Base-by-base conservation (phyloP, 140 eudicot species). In the Ambrosia hybrid region DNA sequence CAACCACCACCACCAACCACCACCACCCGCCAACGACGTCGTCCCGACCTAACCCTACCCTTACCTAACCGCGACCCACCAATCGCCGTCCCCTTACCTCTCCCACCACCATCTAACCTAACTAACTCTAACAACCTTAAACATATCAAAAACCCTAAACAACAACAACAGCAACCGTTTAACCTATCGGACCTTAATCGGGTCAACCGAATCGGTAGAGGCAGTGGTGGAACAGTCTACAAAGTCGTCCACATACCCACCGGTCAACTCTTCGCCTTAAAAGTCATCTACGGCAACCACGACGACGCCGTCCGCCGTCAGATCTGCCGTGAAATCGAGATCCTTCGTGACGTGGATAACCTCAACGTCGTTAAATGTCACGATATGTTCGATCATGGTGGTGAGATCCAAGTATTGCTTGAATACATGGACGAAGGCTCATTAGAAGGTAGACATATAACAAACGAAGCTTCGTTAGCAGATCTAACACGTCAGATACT, bases 241-340 rank as follows among this genome's bases (percentile, higher is more conserved):
- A 90, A 92, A 69, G 98, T 89, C 61, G 49, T 84, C 67, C 96
- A 92, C 85, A 87, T 91, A 1, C 89, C 96, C 13, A 75, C 98
- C 15, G 82, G 82, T 1, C 78, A 68, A 12, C 26, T 74, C 34
- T 92, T 79, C 63, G 98, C 98, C 9, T 88, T 92, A 10, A 89
- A 89, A 52, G 98, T 92, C 0, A 89, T 92, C 30, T 84, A 89
- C 80, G 96, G 95, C 15, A 80, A 89, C 80, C 96, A 87, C 81
- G 98, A 92, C 3, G 96, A 92, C 72, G 77, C 84, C 77, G 90
- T 89, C 5, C 85, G 92, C 36, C 89, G 84, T 67, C 96, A 89
- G 90, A 92, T 92, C 90, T 80, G 87, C 65, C 91, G 98, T 6
- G 96, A 92, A 78, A 89, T 92, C 79, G 87, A 87, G 95, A 89